These are phyloP conservation scores for Amorphotheca resinae DNA, from an alignment of 495 filamentous ascomycete genomes.

Conservation along the genomic window DNA sequence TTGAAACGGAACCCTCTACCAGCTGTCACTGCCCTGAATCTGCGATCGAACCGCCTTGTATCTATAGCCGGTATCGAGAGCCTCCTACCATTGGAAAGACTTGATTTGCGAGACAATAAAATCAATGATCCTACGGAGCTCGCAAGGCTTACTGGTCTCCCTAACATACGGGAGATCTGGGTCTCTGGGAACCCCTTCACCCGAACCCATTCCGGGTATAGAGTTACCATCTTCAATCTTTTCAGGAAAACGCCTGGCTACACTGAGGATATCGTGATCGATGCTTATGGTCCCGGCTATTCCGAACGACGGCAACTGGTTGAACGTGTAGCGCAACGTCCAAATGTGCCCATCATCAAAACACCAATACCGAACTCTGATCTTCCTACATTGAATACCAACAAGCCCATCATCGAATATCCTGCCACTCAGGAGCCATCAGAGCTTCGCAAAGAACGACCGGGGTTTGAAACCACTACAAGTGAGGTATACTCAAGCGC, in stretches of 20 bases:
- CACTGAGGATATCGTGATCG: slow-evolving; percentile 80
- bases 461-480: slow-evolving; percentile 28
- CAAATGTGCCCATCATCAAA: slow-evolving; percentile 65
- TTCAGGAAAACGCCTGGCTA: slow-evolving; percentile 90
- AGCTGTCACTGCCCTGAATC: slow-evolving; percentile 84
- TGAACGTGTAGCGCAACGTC: slow-evolving; percentile 66
- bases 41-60: slow-evolving; percentile 75
- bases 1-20: slow-evolving; percentile 76
- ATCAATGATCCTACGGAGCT: slow-evolving; percentile 83
- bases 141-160: slow-evolving; percentile 77
- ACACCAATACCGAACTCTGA: slow-evolving; percentile 41
- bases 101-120: slow-evolving; percentile 87
- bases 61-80: slow-evolving; percentile 88
- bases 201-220: slow-evolving; percentile 72
- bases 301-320: slow-evolving; percentile 72
- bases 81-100: slow-evolving; percentile 71
- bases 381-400: slow-evolving; percentile 47
- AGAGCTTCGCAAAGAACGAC: slow-evolving; percentile 39
- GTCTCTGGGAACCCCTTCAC: slow-evolving; percentile 83
- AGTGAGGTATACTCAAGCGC: slow-evolving; percentile 41
- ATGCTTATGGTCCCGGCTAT: slow-evolving; percentile 66
- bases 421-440: slow-evolving; percentile 27
- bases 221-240: slow-evolving; percentile 87
- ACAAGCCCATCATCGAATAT: slow-evolving; percentile 47
- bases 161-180: slow-evolving; percentile 85